Conservation (phyloP, 306 rosid species). For the Albizia julibrissin region DNA sequence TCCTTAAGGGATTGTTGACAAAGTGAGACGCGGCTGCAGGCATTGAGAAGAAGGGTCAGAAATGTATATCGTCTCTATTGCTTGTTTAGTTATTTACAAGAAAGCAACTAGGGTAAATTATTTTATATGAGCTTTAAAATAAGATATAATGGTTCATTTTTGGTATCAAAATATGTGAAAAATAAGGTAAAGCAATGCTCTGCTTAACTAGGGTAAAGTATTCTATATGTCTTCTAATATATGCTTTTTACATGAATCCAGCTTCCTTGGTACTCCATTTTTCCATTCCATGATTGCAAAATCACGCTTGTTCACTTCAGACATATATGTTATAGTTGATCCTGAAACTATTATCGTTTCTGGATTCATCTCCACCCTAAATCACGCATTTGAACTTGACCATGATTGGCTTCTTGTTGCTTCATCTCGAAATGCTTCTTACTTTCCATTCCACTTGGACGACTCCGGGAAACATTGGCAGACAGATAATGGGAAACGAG, state of each 20-base stretch:
- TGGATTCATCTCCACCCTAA: slow-evolving; percentile 72
- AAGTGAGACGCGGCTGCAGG: not conserved
- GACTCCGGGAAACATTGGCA: slow-evolving; percentile 54
- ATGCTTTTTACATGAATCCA: slow-evolving; percentile 47
- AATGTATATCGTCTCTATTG: not conserved
- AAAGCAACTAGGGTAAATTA: not conserved
- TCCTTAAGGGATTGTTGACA: not conserved
- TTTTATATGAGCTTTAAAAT: not conserved
- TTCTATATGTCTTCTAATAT: slow-evolving; percentile 32
- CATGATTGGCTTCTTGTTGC: slow-evolving; percentile 86
- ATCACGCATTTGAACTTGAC: slow-evolving; percentile 57
- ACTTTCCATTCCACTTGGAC: slow-evolving; percentile 63
- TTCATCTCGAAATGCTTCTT: slow-evolving; percentile 61
- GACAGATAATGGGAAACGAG: slow-evolving; percentile 41
- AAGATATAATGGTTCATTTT: not conserved
- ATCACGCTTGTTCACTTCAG: slow-evolving; percentile 53
- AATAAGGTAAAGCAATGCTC: not conserved
- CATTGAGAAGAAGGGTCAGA: not conserved
- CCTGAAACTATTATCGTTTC: slow-evolving; percentile 71
- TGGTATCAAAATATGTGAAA: not conserved
- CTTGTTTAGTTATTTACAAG: not conserved
- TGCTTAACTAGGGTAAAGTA: too few species aligned
- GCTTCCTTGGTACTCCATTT: slow-evolving; percentile 92
- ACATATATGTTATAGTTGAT: slow-evolving; percentile 63
- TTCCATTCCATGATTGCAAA: slow-evolving; percentile 90